phyloP scores from a whole-genome alignment of 2,329 filamentous ascomycete genomes.

The Dactylonectria estremocensis region DNA sequence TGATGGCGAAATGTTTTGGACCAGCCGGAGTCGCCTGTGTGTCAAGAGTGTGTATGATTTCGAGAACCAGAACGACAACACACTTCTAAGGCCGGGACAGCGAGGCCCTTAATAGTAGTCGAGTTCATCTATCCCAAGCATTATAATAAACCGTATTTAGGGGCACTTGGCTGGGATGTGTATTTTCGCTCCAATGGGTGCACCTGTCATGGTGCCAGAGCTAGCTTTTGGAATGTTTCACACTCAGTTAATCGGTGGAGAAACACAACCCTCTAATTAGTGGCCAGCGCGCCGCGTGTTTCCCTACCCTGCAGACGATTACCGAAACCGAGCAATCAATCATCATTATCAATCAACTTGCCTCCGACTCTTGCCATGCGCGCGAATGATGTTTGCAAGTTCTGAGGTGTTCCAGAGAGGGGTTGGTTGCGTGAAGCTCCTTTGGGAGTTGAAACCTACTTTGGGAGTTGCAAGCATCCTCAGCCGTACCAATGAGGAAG shows the following conservation, averaged over 20 bases:
- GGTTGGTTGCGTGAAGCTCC: too few species aligned
- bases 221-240: neutral
- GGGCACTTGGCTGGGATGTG: neutral
- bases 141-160: neutral
- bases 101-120: neutral
- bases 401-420: too few species aligned
- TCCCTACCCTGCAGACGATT: neutral
- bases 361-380: too few species aligned
- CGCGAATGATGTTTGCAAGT: too few species aligned
- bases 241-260: neutral
- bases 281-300: neutral
- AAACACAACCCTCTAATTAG: neutral
- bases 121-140: conserved; percentile 3
- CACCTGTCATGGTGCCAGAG: conserved; percentile 4
- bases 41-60: neutral
- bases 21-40: neutral
- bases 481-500: too few species aligned
- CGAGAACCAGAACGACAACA: neutral
- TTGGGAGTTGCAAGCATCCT: too few species aligned
- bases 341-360: too few species aligned
- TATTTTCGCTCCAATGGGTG: conserved; percentile 29
- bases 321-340: too few species aligned
- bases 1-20: conserved; percentile 10
- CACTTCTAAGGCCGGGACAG: neutral
- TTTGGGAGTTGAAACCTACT: too few species aligned